A percentile compares a stretch with the other conserved stretches of the same genome.
These are phyloP conservation scores for Globisporangium polare DNA, from an alignment of 352 stramenopile genomes.

Conservation along the genomic window DNA sequence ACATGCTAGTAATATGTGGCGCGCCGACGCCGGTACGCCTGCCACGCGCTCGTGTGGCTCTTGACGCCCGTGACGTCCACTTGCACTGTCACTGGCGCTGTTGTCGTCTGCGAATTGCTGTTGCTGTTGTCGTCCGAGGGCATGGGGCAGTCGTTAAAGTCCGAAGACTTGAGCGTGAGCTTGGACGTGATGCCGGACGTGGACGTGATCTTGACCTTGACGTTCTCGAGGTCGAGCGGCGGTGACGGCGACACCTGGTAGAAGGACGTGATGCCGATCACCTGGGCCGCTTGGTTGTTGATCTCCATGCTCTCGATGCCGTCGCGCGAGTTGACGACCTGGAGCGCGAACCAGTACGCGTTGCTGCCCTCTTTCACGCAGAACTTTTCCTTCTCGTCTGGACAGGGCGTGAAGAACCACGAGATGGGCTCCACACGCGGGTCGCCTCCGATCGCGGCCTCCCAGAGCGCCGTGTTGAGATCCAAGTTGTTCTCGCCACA, in stretches of 20 bases:
- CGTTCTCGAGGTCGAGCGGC: constrained; percentile 17
- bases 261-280: constrained; percentile 88
- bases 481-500: constrained; percentile 61
- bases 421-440: constrained; percentile 46
- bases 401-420: constrained; percentile 58
- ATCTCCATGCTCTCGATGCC: constrained; percentile 48
- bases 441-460: constrained; percentile 47
- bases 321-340: constrained; percentile 70
- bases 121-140: constrained; percentile 27
- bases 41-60: constrained; percentile 31
- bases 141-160: constrained; percentile 41
- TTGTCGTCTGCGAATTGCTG: constrained; percentile 15
- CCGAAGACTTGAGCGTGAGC: constrained; percentile 39
- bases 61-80: constrained; percentile 28
- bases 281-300: constrained; percentile 73
- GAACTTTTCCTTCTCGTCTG: constrained; percentile 56
- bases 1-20: constrained; percentile 36
- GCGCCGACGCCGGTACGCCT: constrained; percentile 31
- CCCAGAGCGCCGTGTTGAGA: constrained; percentile 54
- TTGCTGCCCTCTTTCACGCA: constrained; percentile 72
- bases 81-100: constrained; percentile 24
- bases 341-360: constrained; percentile 54
- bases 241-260: constrained; percentile 62
- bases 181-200: constrained; percentile 59
- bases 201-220: constrained; percentile 23